Evolutionary conservation across 2,329 filamentous ascomycete genomes (phyloP), one percentile per base, ranked within the genome.

Genomic region (Cladosporium sp.): DNA sequence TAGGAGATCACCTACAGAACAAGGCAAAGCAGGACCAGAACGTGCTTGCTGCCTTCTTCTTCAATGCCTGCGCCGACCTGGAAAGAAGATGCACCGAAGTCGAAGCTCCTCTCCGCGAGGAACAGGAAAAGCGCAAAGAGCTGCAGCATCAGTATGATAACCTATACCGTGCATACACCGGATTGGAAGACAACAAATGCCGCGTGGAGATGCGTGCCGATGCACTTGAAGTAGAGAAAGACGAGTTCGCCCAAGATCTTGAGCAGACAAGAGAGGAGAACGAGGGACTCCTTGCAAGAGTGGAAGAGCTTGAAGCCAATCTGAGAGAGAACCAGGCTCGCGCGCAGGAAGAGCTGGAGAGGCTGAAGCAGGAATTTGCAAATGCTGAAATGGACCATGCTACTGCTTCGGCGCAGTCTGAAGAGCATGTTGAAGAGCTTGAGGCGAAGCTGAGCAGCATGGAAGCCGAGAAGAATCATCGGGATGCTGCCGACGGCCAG

Each of bases 11-110:
- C 14, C 75, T 88, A n/a, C 73, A 78, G 34, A 73, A 76, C 28
- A 78, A 79, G 69, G 78, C 81, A 15, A 76, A 75, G 15, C 75
- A 78, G 30, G 81, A 83, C 36, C 77, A 83, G 8, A 78, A 83
- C n/a, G 76, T 74, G 1, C 75, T 88, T 10, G 73, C 85, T 32
- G 77, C 79, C 11, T 79, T 82, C 24, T 81, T 88, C 18, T 79
- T 81, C 18, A 80, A 84, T 38, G 81, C 85, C 14, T 88, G 86
- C 70, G 79, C 81, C 28, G 85, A 87, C 65, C 77, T 88, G 1
- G 86, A 88, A 70, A 76, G 75, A 11, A 81, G 86, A 8, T 88
- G 86, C 71, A 79, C 83, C 38, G 80, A 80, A 36, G 79, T 84
- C 2, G 86, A 88, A 74, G 79, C 79, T 59, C 86, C 86, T 6